Base-by-base conservation (phyloP, 306 rosid genomes). In the Glycine soja region DNA sequence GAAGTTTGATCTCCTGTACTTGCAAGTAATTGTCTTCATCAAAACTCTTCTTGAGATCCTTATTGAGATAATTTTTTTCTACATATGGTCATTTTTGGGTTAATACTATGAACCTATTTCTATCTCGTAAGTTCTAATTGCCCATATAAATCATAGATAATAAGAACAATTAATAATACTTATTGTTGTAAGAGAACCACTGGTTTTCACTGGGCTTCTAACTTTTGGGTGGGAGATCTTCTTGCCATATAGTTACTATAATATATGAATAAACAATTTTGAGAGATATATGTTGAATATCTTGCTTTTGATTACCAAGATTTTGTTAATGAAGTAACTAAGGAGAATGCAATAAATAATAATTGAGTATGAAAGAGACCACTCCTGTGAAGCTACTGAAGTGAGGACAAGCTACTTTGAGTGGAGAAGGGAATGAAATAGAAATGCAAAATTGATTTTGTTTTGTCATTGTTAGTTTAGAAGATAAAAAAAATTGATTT, bases 141-240 rank as follows among this genome's bases (percentile, higher is more conserved):
- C 30, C 67, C 40, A 9, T 47, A 38, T 56, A 38, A 64, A 40
- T 69, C 50, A 16, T 62, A 30, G 56, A 24, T 70, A 84, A 51
- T 34, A 48, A 56, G 68, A 80, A 51, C 75, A 52, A 54, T 59
- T 51, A 68, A 8, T 53, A n/a, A 78, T 14, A 72, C 65, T 13
- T 34, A 34, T 34, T 57, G 46, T 68, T 56, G 36, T n/a, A 42
- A 59, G 72, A 59, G 46, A 32, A 5, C 36, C 43, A 40, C 43
- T 40, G n/a, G n/a, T n/a, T n/a, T n/a, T n/a, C n/a, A 6, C 36
- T 71, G 56, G 72, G 59, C 52, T 78, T 83, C 75, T 63, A 59
- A 43, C 5, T 9, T 59, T 46, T 63, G 62, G 6, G 62, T 18
- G 45, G 30, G 40, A 80, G 30, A 63, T 67, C 16, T 16, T 38